Evolutionary conservation across 208 protist genomes (phyloP).

Genomic region (Borovskyia barvae): DNA sequence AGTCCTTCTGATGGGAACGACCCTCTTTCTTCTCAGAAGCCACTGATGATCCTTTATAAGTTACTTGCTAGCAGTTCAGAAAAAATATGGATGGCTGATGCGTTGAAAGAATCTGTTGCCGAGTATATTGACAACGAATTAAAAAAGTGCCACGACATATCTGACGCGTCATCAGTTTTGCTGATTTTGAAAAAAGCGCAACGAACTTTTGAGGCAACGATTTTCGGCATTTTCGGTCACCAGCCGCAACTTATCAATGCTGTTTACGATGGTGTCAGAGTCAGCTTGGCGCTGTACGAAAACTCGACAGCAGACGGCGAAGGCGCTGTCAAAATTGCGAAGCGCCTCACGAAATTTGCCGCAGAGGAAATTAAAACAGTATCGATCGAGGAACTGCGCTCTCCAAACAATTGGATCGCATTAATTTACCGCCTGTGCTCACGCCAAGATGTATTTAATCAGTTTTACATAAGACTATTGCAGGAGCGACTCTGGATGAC

Average conservation of each 20-base stretch:
- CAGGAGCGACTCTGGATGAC: conserved; percentile 35
- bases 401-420: conserved; percentile 32
- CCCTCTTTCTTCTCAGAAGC: conserved; percentile 5
- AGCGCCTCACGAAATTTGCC: conserved; percentile 22
- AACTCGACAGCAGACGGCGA: conserved; percentile 2
- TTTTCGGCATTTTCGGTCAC: conserved; percentile 17
- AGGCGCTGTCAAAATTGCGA: conserved; percentile 22
- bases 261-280: conserved; percentile 17
- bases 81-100: conserved; percentile 36
- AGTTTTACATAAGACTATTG: conserved; percentile 31
- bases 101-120: conserved; percentile 19
- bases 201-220: conserved; percentile 13
- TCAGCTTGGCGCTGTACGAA: conserved; percentile 16
- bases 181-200: conserved; percentile 17
- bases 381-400: conserved; percentile 7
- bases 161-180: conserved; percentile 10
- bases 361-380: conserved; percentile 20
- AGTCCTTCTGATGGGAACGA: conserved; percentile 19
- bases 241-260: conserved; percentile 13
- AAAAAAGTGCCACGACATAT: conserved; percentile 2
- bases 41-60: conserved; percentile 25
- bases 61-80: conserved; percentile 24
- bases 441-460: conserved; percentile 42
- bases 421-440: conserved; percentile 37
- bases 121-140: conserved; percentile 21